Base-by-base conservation (phyloP, 164 flowering plant genomes). In the Tetracentron sinense region DNA sequence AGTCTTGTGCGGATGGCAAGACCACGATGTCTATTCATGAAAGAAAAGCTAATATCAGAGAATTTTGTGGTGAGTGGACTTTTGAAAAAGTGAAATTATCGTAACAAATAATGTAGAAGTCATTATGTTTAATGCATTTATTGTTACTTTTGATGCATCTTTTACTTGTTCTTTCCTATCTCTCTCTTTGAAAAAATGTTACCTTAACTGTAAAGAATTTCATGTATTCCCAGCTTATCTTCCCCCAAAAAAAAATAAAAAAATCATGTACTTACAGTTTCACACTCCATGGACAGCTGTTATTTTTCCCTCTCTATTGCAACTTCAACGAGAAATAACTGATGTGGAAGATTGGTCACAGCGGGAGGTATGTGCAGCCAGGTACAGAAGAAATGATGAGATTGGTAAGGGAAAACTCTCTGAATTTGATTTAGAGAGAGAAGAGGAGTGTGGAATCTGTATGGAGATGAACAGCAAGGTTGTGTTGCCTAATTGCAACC, bases 371-470 rank as follows among this genome's bases (percentile, higher is more conserved):
- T 88, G 82, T 67, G 72, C 77, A 2, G 30, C 74, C 31, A 94
- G 80, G 63, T 94, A 86, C 67, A 81, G 38, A 54, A 85, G 73
- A 53, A 84, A 71, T 69, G 82, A 78, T 61, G 81, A 75, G 10
- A 51, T 66, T 65, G 72, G 79, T 52, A 85, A 79, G 62, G 90
- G 85, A 16, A 82, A 85, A 73, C 71, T 85, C 28, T 79, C 89
- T 30, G 91, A 82, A 68, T 56, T 83, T 30, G 97, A 93, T 57
- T 29, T 79, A 2, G 97, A 90, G 68, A 85, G 90, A 66, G 98
- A 93, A 35, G 90, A 85, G 65, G 97, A 93, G 64, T 93, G 97
- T 68, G 94, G 90, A 3, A 90, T 93, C 54, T 93, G 98, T 78
- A 77, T 93, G 96, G 97, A 93, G 80, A 62, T 81, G 64, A 74